Percentiles rank a stretch among this genome's conserved stretches.
phyloP scores from a whole-genome alignment of 331 rosid genomes.

The Dryas integrifolia region DNA sequence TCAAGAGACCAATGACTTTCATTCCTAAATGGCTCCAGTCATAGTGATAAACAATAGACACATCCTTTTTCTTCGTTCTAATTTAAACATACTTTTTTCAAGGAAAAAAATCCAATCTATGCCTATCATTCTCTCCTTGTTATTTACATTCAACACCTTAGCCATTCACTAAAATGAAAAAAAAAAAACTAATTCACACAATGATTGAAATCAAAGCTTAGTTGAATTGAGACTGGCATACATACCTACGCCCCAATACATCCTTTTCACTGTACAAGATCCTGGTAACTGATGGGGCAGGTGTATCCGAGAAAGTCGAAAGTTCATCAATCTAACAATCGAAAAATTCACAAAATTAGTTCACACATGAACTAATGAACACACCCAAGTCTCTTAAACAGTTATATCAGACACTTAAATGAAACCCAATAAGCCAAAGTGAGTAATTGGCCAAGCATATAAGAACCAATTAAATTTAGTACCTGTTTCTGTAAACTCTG shows the following conservation, averaged over 20 bases:
- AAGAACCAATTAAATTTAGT: background rate
- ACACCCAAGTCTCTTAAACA: background rate
- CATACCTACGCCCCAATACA: conserved; percentile 77
- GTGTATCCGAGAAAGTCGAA: conserved; percentile 70
- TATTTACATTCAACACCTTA: background rate
- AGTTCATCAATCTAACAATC: conserved; percentile 76
- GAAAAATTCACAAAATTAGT: conserved; percentile 16
- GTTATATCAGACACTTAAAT: background rate
- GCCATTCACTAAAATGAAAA: conserved; percentile 9
- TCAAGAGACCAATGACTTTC: background rate
- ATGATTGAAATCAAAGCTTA: background rate
- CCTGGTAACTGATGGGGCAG: conserved; percentile 93
- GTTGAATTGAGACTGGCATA: background rate
- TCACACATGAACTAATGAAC: conserved; percentile 1
- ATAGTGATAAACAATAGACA: background rate
- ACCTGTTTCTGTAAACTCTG: conserved; percentile 78
- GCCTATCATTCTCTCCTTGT: background rate
- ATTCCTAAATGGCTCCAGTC: background rate
- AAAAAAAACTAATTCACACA: background rate
- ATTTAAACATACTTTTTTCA: too few relatives aligned
- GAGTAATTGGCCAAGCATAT: background rate
- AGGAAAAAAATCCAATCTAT: too few relatives aligned
- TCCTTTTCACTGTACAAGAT: conserved; percentile 78
- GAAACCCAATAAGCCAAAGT: conserved; percentile 6
- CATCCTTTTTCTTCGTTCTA: too few relatives aligned